Conservation (phyloP, 768 basidiomycete genomes). For the Podaxis sp. region DNA sequence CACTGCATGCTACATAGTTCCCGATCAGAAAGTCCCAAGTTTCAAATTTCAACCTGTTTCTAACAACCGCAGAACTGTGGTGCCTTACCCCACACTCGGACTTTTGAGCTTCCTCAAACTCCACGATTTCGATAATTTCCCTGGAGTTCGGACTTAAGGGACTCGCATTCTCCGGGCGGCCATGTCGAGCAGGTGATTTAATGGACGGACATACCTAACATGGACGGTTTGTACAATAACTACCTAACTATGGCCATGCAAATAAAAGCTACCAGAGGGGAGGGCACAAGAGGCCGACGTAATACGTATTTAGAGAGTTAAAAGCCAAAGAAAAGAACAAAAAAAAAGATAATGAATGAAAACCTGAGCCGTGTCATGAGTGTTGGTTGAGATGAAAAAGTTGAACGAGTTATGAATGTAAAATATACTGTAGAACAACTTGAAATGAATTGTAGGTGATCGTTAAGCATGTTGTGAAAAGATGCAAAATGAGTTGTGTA, state of each 20-base stretch:
- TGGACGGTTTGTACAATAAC: conserved; percentile 2
- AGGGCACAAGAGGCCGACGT: neutral
- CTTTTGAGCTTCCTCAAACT: too few relatives aligned
- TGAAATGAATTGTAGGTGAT: neutral
- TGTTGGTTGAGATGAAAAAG: neutral
- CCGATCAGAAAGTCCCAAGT: neutral
- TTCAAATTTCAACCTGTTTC: neutral
- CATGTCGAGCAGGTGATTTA: neutral
- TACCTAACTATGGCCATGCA: conserved; percentile 1
- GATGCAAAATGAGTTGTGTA: neutral
- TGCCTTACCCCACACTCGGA: too few relatives aligned
- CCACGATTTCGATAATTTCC: too few relatives aligned
- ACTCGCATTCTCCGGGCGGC: too few relatives aligned
- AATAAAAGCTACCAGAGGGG: neutral
- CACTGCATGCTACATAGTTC: neutral
- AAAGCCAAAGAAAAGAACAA: neutral
- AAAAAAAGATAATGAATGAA: neutral
- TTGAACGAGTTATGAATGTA: neutral
- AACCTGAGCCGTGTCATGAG: neutral
- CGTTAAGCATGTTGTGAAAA: neutral
- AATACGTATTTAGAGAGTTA: neutral
- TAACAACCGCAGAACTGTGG: neutral
- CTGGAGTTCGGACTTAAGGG: too few relatives aligned
- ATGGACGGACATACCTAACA: neutral
- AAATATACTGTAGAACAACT: conserved; percentile 9